Conservation (phyloP, 2,329 filamentous ascomycete species). For the Metarhizium robertsii region DNA sequence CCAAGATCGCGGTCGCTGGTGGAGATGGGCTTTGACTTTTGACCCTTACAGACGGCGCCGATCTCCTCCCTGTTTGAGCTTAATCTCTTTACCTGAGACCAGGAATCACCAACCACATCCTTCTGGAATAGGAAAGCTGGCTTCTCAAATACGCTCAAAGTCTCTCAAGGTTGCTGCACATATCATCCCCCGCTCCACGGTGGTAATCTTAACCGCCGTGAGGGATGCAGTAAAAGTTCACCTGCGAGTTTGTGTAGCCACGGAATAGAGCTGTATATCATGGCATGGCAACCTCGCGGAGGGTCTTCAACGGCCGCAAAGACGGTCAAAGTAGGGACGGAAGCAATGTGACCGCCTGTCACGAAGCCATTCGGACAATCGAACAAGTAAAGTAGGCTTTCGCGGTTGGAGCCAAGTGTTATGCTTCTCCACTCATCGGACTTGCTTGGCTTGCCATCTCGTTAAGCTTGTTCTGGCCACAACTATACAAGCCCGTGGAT, state of each 20-base stretch:
- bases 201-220: background rate
- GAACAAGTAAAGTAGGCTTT: too few species aligned
- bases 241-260: background rate
- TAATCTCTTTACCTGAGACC: background rate
- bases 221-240: background rate
- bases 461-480: too few species aligned
- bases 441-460: too few species aligned
- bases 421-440: too few species aligned
- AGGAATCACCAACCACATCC: background rate
- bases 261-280: background rate
- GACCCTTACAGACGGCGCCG: background rate
- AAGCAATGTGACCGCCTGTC: too few species aligned
- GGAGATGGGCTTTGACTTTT: background rate
- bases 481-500: too few species aligned
- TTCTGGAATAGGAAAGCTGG: background rate
- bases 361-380: too few species aligned
- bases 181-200: background rate
- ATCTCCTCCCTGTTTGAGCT: background rate
- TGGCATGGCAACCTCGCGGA: too few species aligned
- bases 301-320: too few species aligned
- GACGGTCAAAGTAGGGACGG: too few species aligned
- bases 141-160: constrained; percentile 11
- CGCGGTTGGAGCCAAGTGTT: too few species aligned
- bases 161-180: constrained; percentile 1
- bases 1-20: background rate